These are phyloP conservation scores for Myriosclerotinia scirpicola DNA, from an alignment of 2,329 filamentous ascomycete species.

Conservation along the genomic window DNA sequence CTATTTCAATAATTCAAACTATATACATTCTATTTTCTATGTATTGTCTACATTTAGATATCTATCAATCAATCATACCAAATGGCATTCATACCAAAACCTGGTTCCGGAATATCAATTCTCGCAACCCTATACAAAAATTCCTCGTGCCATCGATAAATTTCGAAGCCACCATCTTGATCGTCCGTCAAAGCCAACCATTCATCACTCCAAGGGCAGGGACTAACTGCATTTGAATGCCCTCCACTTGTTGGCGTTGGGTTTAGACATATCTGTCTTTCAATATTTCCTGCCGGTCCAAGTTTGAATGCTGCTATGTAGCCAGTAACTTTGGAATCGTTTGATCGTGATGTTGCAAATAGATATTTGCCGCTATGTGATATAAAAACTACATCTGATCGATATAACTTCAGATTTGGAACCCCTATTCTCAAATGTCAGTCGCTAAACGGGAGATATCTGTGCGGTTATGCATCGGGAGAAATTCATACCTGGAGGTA, in stretches of 20 bases:
- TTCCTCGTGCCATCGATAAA: conserved; percentile 84
- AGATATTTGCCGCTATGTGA: conserved; percentile 70
- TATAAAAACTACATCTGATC: conserved; percentile 79
- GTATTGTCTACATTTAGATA: neutral
- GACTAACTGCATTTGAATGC: conserved; percentile 84
- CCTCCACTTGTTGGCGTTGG: conserved; percentile 85
- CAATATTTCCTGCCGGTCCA: conserved; percentile 65
- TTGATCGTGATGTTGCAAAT: conserved; percentile 81
- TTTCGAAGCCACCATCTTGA: conserved; percentile 82
- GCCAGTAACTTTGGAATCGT: conserved; percentile 72
- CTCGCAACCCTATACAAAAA: conserved; percentile 75
- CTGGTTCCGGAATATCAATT: conserved; percentile 77
- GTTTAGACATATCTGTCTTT: conserved; percentile 76
- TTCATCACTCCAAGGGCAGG: conserved; percentile 81
- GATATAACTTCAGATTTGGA: conserved; percentile 61
- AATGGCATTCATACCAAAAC: conserved; percentile 95
- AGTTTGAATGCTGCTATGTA: conserved; percentile 82
- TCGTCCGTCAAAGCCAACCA: conserved; percentile 90
- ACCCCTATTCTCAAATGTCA: conserved; percentile 17
- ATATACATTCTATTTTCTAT: neutral
- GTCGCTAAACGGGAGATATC: neutral
- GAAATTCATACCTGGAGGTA: conserved; percentile 63
- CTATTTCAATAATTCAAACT: neutral
- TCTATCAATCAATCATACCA: conserved; percentile 72
- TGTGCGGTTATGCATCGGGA: conserved; percentile 41